Percentiles rank a stretch among this genome's conserved stretches.
These are phyloP conservation scores for Batrachochytrium dendrobatidis DNA, from an alignment of 371 early-diverging fungal genomes.

Conservation along the genomic window DNA sequence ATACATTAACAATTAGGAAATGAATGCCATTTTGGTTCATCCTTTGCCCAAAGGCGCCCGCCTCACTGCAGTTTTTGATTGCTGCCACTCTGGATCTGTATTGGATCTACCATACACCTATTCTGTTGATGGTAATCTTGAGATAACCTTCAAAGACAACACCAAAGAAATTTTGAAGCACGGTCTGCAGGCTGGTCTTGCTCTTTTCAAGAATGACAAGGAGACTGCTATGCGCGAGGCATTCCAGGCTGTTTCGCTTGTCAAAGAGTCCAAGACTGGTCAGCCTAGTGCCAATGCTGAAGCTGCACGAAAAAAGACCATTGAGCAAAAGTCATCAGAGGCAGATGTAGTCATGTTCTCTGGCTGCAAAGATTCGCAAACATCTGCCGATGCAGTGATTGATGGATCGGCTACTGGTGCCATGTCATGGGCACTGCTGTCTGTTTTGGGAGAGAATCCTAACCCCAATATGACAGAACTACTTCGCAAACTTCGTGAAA, in stretches of 20 bases:
- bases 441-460: conserved; percentile 50
- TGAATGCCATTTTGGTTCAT: conserved; percentile 72
- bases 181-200: conserved; percentile 20
- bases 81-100: conserved; percentile 36
- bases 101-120: conserved; percentile 39
- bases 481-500: conserved; percentile 61
- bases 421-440: conserved; percentile 79
- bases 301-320: conserved; percentile 3
- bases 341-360: conserved; percentile 29
- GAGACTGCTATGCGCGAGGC: conserved; percentile 19
- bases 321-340: conserved; percentile 15
- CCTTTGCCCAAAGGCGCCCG: conserved; percentile 77
- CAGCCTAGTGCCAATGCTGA: neutral
- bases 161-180: conserved; percentile 13
- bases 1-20: conserved; percentile 18
- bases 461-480: conserved; percentile 64
- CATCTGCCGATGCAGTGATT: conserved; percentile 75
- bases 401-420: conserved; percentile 51
- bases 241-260: conserved; percentile 4
- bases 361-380: conserved; percentile 87
- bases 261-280: neutral
- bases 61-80: conserved; percentile 78
- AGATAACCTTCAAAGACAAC: conserved; percentile 23
- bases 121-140: conserved; percentile 28
- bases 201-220: conserved; percentile 19